Evolutionary conservation across 345 rosid species (phyloP).

Genomic region (Kandelia obovata): DNA sequence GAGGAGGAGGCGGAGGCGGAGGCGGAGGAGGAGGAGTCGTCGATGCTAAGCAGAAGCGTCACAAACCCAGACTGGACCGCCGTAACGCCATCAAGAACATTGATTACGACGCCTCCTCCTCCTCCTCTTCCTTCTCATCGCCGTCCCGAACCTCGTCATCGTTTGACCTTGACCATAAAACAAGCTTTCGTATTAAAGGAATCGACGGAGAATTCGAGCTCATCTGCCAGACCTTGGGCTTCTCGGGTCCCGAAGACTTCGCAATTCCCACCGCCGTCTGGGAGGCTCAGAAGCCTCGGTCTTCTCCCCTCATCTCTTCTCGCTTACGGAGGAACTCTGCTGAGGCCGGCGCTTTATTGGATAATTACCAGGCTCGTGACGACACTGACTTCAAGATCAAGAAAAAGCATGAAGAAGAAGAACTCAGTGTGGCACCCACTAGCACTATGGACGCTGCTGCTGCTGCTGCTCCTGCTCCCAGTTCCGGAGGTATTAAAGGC

Average conservation of each 20-base stretch:
- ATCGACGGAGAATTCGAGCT: neutral
- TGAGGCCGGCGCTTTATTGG: neutral
- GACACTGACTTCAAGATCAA: neutral
- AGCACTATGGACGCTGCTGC: neutral
- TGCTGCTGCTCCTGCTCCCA: neutral
- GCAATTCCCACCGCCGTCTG: constrained; percentile 24
- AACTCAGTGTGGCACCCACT: neutral
- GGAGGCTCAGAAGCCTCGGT: constrained; percentile 26
- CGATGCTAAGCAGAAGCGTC: neutral
- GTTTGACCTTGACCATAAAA: neutral
- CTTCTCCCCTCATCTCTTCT: constrained; percentile 6
- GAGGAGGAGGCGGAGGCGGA: too few relatives aligned
- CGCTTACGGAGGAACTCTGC: neutral
- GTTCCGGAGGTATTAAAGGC: constrained; percentile 22
- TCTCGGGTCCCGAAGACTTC: constrained; percentile 17
- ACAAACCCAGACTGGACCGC: neutral
- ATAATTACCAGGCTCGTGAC: too few relatives aligned
- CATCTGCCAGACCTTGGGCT: neutral
- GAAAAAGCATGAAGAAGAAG: too few relatives aligned
- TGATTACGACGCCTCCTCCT: neutral
- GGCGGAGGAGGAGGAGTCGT: too few relatives aligned
- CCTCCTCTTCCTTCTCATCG: neutral
- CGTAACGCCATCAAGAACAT: constrained; percentile 1
- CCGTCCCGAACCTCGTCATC: neutral
- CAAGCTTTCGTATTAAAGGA: neutral